Evolutionary conservation across 208 protist species (phyloP).

Genomic region (Perkinsela sp.): DNA sequence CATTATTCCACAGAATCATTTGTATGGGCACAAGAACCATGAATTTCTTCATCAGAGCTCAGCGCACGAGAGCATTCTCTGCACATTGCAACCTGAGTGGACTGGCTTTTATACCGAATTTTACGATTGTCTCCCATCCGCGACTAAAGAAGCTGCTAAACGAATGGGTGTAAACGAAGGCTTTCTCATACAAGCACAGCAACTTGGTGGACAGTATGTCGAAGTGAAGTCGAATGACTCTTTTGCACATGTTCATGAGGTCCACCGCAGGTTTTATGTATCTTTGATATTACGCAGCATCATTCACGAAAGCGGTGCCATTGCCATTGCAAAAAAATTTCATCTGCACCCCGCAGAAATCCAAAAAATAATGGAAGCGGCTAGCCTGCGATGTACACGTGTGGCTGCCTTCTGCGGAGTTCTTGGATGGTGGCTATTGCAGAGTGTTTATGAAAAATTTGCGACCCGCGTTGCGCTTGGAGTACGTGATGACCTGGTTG

Average conservation of each 20-base stretch:
- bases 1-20: not conserved
- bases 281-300: not conserved
- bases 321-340: not conserved
- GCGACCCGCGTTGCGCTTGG: not conserved
- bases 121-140: not conserved
- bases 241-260: not conserved
- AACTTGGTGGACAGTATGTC: not conserved
- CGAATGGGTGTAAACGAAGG: not conserved
- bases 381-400: not conserved
- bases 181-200: not conserved
- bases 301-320: not conserved
- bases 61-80: not conserved
- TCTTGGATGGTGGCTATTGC: not conserved
- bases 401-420: not conserved
- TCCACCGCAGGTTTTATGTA: not conserved
- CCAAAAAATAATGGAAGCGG: not conserved
- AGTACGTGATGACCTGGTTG: not conserved
- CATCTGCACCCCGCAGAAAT: not conserved
- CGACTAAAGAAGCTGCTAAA: not conserved
- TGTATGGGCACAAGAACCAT: not conserved
- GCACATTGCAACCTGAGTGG: not conserved
- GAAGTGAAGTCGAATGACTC: not conserved
- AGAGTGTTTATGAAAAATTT: not conserved
- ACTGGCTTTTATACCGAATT: not conserved
- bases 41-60: not conserved